Conservation (phyloP, 192 early-diverging fungal genomes). For the Paraglomus brasilianum region DNA sequence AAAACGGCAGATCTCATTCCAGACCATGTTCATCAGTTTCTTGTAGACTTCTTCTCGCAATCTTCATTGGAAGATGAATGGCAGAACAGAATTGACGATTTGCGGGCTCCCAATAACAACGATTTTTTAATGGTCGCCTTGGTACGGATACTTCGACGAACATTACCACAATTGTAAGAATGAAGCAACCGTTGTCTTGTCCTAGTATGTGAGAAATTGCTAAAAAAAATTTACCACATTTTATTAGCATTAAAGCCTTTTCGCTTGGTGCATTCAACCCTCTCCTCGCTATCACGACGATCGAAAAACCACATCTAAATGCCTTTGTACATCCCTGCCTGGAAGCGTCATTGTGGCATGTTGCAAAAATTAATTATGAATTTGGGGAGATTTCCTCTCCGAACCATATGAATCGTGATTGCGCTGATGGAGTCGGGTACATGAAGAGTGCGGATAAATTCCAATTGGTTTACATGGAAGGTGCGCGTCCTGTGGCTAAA, state of each 20-base stretch:
- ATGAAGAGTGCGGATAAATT: slow-evolving; percentile 7
- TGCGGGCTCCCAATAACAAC: background rate
- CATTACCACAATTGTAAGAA: slow-evolving; percentile 12
- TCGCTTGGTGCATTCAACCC: slow-evolving; percentile 10
- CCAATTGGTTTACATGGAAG: background rate
- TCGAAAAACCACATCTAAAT: slow-evolving; percentile 12
- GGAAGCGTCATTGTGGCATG: background rate
- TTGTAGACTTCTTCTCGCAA: slow-evolving; percentile 12
- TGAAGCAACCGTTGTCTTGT: background rate
- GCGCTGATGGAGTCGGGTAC: no score
- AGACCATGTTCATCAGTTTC: slow-evolving; percentile 1
- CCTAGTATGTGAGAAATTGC: no score
- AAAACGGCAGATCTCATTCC: background rate
- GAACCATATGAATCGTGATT: background rate
- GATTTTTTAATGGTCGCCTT: background rate
- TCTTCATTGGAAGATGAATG: background rate
- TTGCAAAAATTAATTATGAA: background rate
- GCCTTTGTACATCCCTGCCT: background rate
- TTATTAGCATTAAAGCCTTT: slow-evolving; percentile 7
- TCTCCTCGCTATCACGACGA: background rate
- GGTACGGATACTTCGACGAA: background rate
- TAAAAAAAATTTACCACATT: no score
- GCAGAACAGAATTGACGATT: background rate
- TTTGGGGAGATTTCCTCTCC: slow-evolving; percentile 11
- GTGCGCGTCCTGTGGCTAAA: background rate